Base-by-base conservation (phyloP, 2,329 filamentous ascomycete species). In the Graphilbum sp. region DNA sequence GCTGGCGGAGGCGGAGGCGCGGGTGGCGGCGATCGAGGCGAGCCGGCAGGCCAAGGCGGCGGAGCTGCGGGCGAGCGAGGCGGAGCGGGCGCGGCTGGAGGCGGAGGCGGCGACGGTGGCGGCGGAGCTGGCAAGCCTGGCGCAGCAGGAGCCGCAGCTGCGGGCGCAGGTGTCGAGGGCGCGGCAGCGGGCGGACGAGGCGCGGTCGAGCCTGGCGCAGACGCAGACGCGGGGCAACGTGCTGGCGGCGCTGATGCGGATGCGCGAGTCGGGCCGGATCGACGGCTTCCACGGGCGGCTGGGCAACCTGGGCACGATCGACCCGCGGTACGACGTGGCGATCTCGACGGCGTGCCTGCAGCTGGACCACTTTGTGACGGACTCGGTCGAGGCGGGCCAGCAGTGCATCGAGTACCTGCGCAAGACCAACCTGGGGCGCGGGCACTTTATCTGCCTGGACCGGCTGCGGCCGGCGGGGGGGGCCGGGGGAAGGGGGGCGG, bases 401-500 rank as follows among this genome's bases (percentile, higher is more conserved):
- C 87, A 96, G 55, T 98, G 92, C 57, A 96, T 98, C 45, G 90
- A 96, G 53, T 90, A 98, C 52, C 69, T 98, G 12, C 77, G 90
- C 40, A 98, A 96, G 66, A 98, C 94, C 50, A 95, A 95, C 48
- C 75, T 98, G 4, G 90, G 90, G 12, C 77, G 92, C 49, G 90
- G 87, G 42, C 95, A 95, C 61, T 96, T 98, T 56, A 96, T 98
- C 50, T 83, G 90, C 47, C 69, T 98, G 15, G 85, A 98, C 56
- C 86, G 88, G 53, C 65, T 96, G 35, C 75, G 85, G 19, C 66
- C 71, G 24, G 75, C n/a, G n/a, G n/a, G n/a, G n/a, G n/a, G n/a
- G n/a, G n/a, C n/a, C n/a, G n/a, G n/a, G n/a, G n/a, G n/a, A n/a
- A n/a, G n/a, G n/a, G n/a, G 84, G 37, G 83, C 94, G 50, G 62